phyloP scores from a whole-genome alignment of 2,329 filamentous ascomycete genomes.

The Aquanectria penicillioides region DNA sequence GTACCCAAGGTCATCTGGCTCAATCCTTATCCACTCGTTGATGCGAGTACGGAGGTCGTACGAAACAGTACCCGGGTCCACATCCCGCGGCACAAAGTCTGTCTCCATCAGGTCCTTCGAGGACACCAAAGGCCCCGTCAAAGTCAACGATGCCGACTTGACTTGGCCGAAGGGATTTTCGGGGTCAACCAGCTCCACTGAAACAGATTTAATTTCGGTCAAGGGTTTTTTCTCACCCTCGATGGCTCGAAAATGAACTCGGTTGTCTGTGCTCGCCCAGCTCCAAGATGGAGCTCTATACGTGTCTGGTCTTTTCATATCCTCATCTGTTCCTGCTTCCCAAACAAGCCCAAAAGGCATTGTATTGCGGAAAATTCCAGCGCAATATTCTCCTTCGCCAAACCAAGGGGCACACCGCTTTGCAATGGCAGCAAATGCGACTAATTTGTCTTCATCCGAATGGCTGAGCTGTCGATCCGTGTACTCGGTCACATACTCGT shows the following conservation, averaged over 20 bases:
- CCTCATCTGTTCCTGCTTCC: not conserved
- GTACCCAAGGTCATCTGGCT: not conserved
- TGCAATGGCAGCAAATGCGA: slow-evolving; percentile 7
- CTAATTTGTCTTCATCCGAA: slow-evolving; percentile 2
- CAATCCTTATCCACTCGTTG: too few species aligned
- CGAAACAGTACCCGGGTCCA: not conserved
- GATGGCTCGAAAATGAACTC: not conserved
- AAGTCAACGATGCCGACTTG: slow-evolving; percentile 4
- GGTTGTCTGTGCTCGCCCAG: slow-evolving; percentile 8
- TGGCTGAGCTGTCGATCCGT: not conserved
- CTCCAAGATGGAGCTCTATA: slow-evolving; percentile 18
- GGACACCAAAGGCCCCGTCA: slow-evolving; percentile 4
- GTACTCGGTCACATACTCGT: not conserved
- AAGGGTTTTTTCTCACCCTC: not conserved
- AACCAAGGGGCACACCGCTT: not conserved
- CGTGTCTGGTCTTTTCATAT: not conserved
- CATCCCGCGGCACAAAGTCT: not conserved
- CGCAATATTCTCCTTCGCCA: slow-evolving; percentile 10
- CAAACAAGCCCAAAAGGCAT: slow-evolving; percentile 16
- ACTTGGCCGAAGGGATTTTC: slow-evolving; percentile 12
- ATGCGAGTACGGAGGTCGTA: not conserved
- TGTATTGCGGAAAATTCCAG: slow-evolving; percentile 5
- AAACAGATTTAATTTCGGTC: not conserved
- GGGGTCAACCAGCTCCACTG: not conserved
- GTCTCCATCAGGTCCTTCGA: too few species aligned